Evolutionary conservation across 2,329 filamentous ascomycete genomes (phyloP).

Genomic region (Claviceps humidiphila): DNA sequence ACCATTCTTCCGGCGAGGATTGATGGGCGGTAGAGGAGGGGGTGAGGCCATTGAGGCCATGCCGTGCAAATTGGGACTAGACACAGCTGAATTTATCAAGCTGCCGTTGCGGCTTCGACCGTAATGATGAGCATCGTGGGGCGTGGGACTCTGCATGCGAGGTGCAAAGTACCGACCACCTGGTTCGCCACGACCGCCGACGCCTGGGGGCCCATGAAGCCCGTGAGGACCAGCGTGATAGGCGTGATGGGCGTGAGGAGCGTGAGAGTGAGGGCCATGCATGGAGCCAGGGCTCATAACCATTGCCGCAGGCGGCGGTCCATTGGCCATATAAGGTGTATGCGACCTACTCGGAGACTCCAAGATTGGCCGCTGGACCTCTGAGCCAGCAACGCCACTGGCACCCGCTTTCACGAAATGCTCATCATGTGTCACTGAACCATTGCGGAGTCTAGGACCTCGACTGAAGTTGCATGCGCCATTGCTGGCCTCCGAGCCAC

Average conservation of each 20-base stretch:
- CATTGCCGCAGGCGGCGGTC: background rate
- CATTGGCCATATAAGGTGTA: background rate
- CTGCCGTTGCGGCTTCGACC: slow-evolving; percentile 25
- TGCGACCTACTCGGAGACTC: background rate
- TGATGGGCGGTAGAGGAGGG: slow-evolving; percentile 45
- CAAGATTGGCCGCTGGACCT: background rate
- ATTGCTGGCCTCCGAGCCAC: slow-evolving; percentile 42
- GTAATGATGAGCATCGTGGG: slow-evolving; percentile 8
- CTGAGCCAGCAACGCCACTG: background rate
- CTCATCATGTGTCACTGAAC: slow-evolving; percentile 24
- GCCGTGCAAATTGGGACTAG: slow-evolving; percentile 25
- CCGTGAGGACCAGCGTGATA: background rate
- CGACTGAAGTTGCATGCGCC: slow-evolving; percentile 26
- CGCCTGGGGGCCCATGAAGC: slow-evolving; percentile 3
- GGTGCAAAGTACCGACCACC: slow-evolving; percentile 13
- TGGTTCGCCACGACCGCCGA: slow-evolving; percentile 3
- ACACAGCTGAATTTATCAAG: slow-evolving; percentile 18
- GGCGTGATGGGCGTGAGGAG: too few relatives aligned
- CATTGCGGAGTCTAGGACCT: slow-evolving; percentile 27
- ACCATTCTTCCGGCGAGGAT: slow-evolving; percentile 38
- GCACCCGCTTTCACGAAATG: slow-evolving; percentile 11
- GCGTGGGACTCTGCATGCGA: background rate
- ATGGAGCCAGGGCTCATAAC: background rate
- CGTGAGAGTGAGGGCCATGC: too few relatives aligned
- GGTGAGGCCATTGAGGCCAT: slow-evolving; percentile 19